Evolutionary conservation across 805 yeast genomes (phyloP), one percentile per base, ranked within the genome.

Genomic region (Spathaspora girioi): DNA sequence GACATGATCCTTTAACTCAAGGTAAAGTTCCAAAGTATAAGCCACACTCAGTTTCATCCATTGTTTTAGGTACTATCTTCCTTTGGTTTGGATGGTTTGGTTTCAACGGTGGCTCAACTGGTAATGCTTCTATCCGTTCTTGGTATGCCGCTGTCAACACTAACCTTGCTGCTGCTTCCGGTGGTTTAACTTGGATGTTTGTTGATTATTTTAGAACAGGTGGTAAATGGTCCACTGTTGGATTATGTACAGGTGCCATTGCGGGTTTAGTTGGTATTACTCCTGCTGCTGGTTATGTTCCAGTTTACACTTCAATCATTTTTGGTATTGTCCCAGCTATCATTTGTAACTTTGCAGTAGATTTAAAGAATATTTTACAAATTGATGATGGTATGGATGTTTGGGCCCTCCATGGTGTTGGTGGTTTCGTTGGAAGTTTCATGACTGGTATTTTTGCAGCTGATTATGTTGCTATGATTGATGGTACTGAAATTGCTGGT

Each of bases 31-130:
- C 97, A 56, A 87, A 87, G 67, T 92, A 91, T 76, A 89, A 84
- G 73, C 98, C 99, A 41, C 97, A 93, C 68, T 87, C 94, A 19
- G 96, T 93, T 38, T 81, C 96, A 8, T 82, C 91, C 45, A 89
- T 91, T 52, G 97, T 92, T 15, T 73, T 94, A 52, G 99, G 99
- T 50, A 91, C 97, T 18, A 86, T 89, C 11, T 88, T 94, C 76
- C 80, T 94, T 60, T 93, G 97, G 97, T 91, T 94, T 63, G 99
- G 98, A 38, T 94, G 99, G 99, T 91, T 91, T 64, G 97, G 97
- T 41, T 94, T 94, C 83, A 94, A 94, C 80, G 97, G 97, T 71
- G 98, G 98, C 62, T 90, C 97, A 46, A 88, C 97, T 47, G 97
- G 97, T 70, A 87, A 90, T 66, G 89, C 97, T 38, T 73, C 93